phyloP scores from a whole-genome alignment of 768 basidiomycete species.

The Dentipellis fragilis region DNA sequence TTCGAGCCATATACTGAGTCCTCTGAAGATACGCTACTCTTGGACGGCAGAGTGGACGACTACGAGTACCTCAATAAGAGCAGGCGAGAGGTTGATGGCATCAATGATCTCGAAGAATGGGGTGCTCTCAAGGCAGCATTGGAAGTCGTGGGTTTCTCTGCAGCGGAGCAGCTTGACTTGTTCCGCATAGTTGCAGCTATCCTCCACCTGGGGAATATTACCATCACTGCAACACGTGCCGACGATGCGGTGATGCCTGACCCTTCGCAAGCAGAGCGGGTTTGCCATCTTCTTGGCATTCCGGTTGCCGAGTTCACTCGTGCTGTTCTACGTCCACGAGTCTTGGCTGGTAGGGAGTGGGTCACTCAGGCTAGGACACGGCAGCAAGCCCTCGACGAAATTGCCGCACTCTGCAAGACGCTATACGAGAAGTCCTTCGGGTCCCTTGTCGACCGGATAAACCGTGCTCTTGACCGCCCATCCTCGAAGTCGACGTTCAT shows the following conservation, averaged over 20 bases:
- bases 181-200: constrained; percentile 93
- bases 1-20: constrained; percentile 4
- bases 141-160: constrained; percentile 80
- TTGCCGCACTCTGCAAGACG: constrained; percentile 86
- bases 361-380: constrained; percentile 87
- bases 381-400: constrained; percentile 88
- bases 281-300: constrained; percentile 86
- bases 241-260: constrained; percentile 75
- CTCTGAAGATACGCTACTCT: constrained; percentile 47
- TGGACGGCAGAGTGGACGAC: constrained; percentile 64
- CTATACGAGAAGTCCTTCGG: constrained; percentile 97
- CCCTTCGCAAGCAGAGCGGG: constrained; percentile 77
- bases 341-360: constrained; percentile 94
- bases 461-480: constrained; percentile 87
- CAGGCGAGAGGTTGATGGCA: constrained; percentile 85
- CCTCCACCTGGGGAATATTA: constrained; percentile 92
- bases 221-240: constrained; percentile 65
- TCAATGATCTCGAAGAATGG: constrained; percentile 91
- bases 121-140: constrained; percentile 65
- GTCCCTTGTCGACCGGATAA: constrained; percentile 87
- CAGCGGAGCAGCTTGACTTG: constrained; percentile 78
- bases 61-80: constrained; percentile 92
- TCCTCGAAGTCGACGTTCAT: constrained; percentile 90
- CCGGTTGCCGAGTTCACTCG: constrained; percentile 81
- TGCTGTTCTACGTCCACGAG: constrained; percentile 80